Percentiles rank a stretch among this genome's conserved stretches.
Evolutionary conservation across 805 yeast genomes (phyloP).

Genomic region (Candida sphagnicola): DNA sequence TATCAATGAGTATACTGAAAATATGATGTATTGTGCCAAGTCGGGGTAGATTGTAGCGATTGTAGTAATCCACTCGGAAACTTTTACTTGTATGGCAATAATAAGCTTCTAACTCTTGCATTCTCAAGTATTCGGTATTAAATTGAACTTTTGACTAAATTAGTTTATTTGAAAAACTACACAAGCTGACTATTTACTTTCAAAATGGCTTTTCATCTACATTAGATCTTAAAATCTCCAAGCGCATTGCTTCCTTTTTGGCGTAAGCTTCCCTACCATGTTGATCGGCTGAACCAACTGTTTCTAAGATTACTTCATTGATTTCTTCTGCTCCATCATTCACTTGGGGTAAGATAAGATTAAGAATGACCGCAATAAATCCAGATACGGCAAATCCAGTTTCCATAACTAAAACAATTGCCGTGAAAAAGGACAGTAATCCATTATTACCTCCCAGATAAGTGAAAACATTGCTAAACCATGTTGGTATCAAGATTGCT

Average conservation of each 20-base stretch:
- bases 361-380: slow-evolving; percentile 56
- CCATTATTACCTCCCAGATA: slow-evolving; percentile 56
- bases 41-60: too few relatives aligned
- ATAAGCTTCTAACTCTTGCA: too few relatives aligned
- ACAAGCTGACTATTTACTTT: too few relatives aligned
- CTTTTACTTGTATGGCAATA: too few relatives aligned
- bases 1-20: too few relatives aligned
- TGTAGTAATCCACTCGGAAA: too few relatives aligned
- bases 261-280: slow-evolving; percentile 28
- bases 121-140: too few relatives aligned
- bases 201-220: too few relatives aligned
- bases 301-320: slow-evolving; percentile 42
- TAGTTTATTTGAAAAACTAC: too few relatives aligned
- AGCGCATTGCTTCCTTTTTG: slow-evolving; percentile 30
- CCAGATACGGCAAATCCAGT: slow-evolving; percentile 74
- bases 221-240: too few relatives aligned
- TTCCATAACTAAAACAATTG: slow-evolving; percentile 66
- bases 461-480: slow-evolving; percentile 65
- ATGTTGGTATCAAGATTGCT: slow-evolving; percentile 56
- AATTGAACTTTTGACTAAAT: too few relatives aligned
- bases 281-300: slow-evolving; percentile 39
- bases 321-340: slow-evolving; percentile 44
- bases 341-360: slow-evolving; percentile 60
- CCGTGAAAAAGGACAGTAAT: slow-evolving; percentile 60
- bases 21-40: too few relatives aligned